Evolutionary conservation across 2,329 filamentous ascomycete genomes (phyloP), one percentile per base, ranked within the genome.

Genomic region (Botrytis galanthina): DNA sequence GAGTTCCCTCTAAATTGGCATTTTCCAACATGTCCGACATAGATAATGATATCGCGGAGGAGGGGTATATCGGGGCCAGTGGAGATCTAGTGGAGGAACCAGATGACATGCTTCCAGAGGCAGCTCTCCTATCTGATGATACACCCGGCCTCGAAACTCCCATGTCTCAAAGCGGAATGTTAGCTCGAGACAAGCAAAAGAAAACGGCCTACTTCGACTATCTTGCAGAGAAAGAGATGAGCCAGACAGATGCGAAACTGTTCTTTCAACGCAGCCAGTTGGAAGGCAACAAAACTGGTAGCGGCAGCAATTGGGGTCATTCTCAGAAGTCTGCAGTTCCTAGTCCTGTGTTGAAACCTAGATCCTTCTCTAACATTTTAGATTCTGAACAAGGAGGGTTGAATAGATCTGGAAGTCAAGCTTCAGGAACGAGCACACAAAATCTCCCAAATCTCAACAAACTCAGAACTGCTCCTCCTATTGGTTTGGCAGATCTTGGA

Each of bases 201-300:
- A 91, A 91, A 81, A 97, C 94, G 14, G 93, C 95, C 32, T 97
- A 94, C 81, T 98, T 97, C 84, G 95, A 98, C 82, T 94, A 95
- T 80, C 92, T 95, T 70, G 93, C 93, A 71, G 96, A 99, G 83
- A 97, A 96, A 79, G 93, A 95, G 80, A 92, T 97, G 90, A 97
- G 92, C 80, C 94, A 97, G 82, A 91, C 93, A 39, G 96, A 99
- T 81, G 93, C 95, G 74, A 98, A 97, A 83, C 88, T 98, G 75
- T 97, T 98, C 84, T 99, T 97, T 82, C 95, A 98, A 84, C 88
- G 93, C 77, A 94, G 93, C 82, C 93, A 94, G 82, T 85, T 91
- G 73, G 92, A 81, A 51, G 76, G 78, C 20, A 78, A 80, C 42
- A 80, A 78, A 73, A 77, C 79, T n/a, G 79, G 79, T 22, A 77